Evolutionary conservation across 1,284 basidiomycete genomes (phyloP).

Genomic region (Vanrija pseudolonga): DNA sequence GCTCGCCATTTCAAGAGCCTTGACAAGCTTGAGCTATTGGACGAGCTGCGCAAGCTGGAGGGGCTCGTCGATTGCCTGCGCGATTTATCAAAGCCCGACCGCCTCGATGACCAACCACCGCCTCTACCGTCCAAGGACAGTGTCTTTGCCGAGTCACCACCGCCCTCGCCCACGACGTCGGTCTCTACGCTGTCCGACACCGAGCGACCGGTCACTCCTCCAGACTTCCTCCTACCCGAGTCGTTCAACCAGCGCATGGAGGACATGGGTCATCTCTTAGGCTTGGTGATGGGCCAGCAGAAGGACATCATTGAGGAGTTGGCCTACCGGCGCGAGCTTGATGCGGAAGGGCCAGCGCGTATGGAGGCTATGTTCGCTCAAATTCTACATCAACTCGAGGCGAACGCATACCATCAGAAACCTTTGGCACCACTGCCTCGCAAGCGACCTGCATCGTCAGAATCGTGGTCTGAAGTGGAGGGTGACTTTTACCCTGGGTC

Average conservation of each 20-base stretch:
- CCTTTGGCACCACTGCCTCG: background rate
- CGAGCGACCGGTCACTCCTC: slow-evolving; percentile 39
- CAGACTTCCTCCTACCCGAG: slow-evolving; percentile 27
- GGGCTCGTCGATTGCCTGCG: background rate
- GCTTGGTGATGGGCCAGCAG: slow-evolving; percentile 37
- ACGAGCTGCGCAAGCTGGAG: slow-evolving; percentile 1
- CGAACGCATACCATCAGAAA: background rate
- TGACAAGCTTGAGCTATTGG: background rate
- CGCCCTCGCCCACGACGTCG: slow-evolving; percentile 16
- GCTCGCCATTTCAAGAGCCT: slow-evolving; percentile 7
- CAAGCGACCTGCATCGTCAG: background rate
- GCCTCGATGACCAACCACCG: slow-evolving; percentile 25
- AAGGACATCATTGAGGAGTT: slow-evolving; percentile 32
- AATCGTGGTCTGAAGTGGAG: slow-evolving; percentile 8
- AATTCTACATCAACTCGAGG: slow-evolving; percentile 19
- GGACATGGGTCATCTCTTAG: slow-evolving; percentile 36
- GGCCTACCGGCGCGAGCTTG: slow-evolving; percentile 11
- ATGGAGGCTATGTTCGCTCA: slow-evolving; percentile 40
- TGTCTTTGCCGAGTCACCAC: slow-evolving; percentile 7
- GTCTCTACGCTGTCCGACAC: slow-evolving; percentile 30
- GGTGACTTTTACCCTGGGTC: slow-evolving; percentile 32
- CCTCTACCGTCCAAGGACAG: slow-evolving; percentile 36
- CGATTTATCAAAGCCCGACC: background rate
- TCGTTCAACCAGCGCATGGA: slow-evolving; percentile 27
- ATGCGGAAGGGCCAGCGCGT: slow-evolving; percentile 17